Evolutionary conservation across 129 eudicot genomes (phyloP), one percentile per base, ranked within the genome.

Genomic region (Flaveria brownii): DNA sequence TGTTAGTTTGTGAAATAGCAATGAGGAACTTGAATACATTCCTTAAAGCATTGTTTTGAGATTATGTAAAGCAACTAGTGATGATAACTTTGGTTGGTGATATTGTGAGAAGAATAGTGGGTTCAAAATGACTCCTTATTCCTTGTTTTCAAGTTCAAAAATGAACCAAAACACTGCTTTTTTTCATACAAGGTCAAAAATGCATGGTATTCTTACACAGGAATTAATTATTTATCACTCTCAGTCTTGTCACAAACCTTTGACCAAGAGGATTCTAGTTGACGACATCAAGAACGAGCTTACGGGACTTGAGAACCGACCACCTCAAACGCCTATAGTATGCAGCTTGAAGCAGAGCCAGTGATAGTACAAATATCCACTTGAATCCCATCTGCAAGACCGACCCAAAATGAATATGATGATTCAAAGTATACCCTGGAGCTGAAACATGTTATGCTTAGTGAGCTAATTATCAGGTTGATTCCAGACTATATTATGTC

Each of bases 351-450:
- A 90, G 89, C 73, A 90, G 81, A 18, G 96, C 96, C 39, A 90
- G 80, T 50, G 96, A 90, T 55, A 90, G 77, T 73, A 90, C 93
- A 39, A 91, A 88, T 11, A 91, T 88, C 97, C 97, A 91, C 72
- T 91, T 91, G 88, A 91, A 91, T 62, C 97, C 97, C 97, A 91
- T 91, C 97, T 91, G 84, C 83, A 80, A 15, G 54, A 65, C 23
- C 41, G 0, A 54, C 18, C 18, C 52, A 60, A 79, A n/a, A 46
- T 47, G 9, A 60, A 61, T 28, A 46, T 22, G 6, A 36, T 36
- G 41, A 36, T 36, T 5, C 41, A 36, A 36, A 36, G 41, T 36
- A 36, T 36, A 36, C 41, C 41, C 41, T 36, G 41, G 41, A 36
- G 41, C 41, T 5, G 41, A 36, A 36, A 36, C 5, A 36, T 36